A percentile compares a stretch with the other conserved stretches of the same genome.
Evolutionary conservation across 805 yeast species (phyloP).

Genomic region (Yarrowia sp.): DNA sequence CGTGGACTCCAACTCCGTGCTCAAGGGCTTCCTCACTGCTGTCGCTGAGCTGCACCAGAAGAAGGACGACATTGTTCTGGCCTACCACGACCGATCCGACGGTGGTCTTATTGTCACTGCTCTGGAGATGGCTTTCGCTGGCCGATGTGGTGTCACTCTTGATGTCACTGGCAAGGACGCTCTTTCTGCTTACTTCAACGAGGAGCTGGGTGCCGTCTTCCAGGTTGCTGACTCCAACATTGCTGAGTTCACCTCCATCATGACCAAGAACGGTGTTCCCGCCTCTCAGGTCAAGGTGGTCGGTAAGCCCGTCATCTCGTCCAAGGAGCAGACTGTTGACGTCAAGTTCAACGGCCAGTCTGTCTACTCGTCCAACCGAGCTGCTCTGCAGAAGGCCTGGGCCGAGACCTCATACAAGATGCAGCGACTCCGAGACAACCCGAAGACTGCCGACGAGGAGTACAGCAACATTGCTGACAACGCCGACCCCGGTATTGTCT

Average conservation of each 20-base stretch:
- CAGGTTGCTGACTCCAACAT: constrained; percentile 66
- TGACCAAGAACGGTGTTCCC: constrained; percentile 66
- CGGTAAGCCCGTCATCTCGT: constrained; percentile 61
- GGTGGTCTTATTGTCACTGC: constrained; percentile 91
- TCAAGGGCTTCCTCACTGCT: constrained; percentile 75
- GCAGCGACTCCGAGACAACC: constrained; percentile 94
- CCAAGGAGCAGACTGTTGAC: constrained; percentile 59
- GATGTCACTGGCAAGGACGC: constrained; percentile 52
- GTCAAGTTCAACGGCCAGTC: constrained; percentile 57
- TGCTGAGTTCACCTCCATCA: constrained; percentile 61
- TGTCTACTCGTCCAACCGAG: constrained; percentile 65
- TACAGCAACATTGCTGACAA: constrained; percentile 76
- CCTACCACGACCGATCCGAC: constrained; percentile 96
- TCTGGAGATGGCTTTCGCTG: constrained; percentile 96
- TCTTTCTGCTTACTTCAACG: constrained; percentile 75
- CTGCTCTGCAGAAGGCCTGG: constrained; percentile 82
- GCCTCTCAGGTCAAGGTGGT: constrained; percentile 62
- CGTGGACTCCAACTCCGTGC: constrained; percentile 68
- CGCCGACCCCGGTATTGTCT: constrained; percentile 86
- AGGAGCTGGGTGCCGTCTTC: constrained; percentile 96
- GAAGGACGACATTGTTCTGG: constrained; percentile 64
- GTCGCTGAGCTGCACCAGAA: constrained; percentile 73
- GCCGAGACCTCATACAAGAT: constrained; percentile 84
- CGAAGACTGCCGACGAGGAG: constrained; percentile 87
- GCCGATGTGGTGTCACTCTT: constrained; percentile 81